Base-by-base conservation (phyloP, 176 grass and related monocot genomes). In the Phoenix dactylifera region DNA sequence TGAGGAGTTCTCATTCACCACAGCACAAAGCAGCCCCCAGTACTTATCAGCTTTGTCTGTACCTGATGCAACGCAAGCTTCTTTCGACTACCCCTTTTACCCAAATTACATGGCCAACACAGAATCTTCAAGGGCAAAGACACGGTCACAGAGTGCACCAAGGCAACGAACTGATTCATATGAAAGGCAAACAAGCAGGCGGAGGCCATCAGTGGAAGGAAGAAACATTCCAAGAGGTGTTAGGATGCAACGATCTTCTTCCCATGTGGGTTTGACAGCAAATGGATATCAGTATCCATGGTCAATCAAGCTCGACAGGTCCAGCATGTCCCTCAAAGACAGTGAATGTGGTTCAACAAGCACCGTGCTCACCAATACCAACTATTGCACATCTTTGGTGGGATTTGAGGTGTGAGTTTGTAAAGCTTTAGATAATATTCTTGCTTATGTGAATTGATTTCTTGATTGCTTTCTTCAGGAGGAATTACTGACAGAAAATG, bases 281-380 rank as follows among this genome's bases (percentile, higher is more conserved):
- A 68, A 82, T 69, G 70, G 81, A 12, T 78, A 71, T 3, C 76
- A 66, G 2, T 79, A 72, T 57, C 80, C 91, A 9, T 87, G 83
- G 86, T 59, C 86, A 7, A 59, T 96, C 4, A 87, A 81, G 74
- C 75, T 87, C 44, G 83, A 90, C 68, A 63, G 58, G 55, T 87
- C 91, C 25, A 90, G 75, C 60, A 78, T 75, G 26, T 90, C 80
- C 28, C 53, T 96, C 57, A 81, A 85, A 23, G 83, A 79, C 15
- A 96, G 91, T 79, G 91, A 96, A 72, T 96, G 86, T 26, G 86
- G 83, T 6, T 96, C 91, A 18, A 87, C 80, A 26, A 95, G 86
- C 76, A 78, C 93, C 17, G 80, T 92, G 28, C 67, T 93, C 59
- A 93, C 88, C 6, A 85, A 79, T 62, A 62, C 77, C 15, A 86